Evolutionary conservation across 768 basidiomycete species (phyloP), one percentile per base, ranked within the genome.

Genomic region (Tricholoma terreum): DNA sequence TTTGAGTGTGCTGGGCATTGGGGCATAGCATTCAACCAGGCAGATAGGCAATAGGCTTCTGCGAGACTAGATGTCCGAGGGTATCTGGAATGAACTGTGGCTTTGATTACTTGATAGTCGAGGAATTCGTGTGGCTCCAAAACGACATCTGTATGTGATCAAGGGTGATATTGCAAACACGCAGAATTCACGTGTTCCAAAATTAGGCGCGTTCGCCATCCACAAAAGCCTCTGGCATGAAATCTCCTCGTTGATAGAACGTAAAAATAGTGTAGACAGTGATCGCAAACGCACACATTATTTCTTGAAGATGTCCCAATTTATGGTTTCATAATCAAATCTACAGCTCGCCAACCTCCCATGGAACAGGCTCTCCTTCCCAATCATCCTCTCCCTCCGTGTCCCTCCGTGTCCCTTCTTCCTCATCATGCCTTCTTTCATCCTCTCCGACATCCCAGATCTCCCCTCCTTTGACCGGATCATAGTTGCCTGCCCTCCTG

Each of bases 351-450:
- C 84, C 90, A 8, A 83, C 77, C 71, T 88, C 88, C 90, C 90
- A 92, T 58, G 90, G 86, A 34, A 91, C 80, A 35, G 87, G 86
- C 69, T 91, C 90, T 34, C 87, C 84, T 71, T 91, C 90, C 90
- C 90, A 92, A 60, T 87, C 86, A 42, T 82, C 80, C 64, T 83
- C 84, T 30, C 70, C 76, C 50, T 79, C 82, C 21, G 65, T 67
- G 40, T 71, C 63, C 69, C 68, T 67, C 45, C 58, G 59, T 9
- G 48, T 57, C 35, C 66, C 65, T 42, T 66, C 63, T 27, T 67
- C 66, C 7, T 59, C 67, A 42, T 69, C 69, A 33, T 70, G 15
- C 36, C 50, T 73, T 34, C 74, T 74, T 61, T 78, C 75, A 50
- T 75, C 74, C 69, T 92, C 90, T 21, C 90, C 90, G 40, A 83